These are phyloP conservation scores for Porogramme epimiltina DNA, from an alignment of 1,284 basidiomycete species.

Conservation along the genomic window DNA sequence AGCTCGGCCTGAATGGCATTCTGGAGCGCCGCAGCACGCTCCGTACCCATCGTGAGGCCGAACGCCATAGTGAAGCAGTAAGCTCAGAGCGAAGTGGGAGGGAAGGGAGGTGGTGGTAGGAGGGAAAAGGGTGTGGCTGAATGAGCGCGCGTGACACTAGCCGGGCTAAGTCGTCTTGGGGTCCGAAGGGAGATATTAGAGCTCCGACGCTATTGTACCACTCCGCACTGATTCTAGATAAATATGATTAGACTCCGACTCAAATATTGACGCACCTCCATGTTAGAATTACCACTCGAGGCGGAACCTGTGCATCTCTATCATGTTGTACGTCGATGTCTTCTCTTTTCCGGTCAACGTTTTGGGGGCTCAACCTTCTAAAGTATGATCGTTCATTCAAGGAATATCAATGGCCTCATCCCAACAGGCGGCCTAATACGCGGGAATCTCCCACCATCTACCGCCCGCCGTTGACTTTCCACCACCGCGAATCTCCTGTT, in stretches of 20 bases:
- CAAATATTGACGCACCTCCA: background rate
- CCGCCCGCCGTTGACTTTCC: no score
- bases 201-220: background rate
- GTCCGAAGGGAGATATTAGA: background rate
- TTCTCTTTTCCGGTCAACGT: no score
- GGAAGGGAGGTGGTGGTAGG: background rate
- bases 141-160: background rate
- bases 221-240: no score
- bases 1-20: conserved; percentile 84
- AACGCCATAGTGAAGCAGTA: conserved; percentile 62
- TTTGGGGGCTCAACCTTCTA: no score
- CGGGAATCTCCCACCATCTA: no score
- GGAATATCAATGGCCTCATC: no score
- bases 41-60: conserved; percentile 77
- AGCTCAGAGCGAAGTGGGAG: conserved; percentile 3
- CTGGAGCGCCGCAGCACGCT: conserved; percentile 75
- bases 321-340: no score
- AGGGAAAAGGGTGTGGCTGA: background rate
- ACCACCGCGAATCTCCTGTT: no score
- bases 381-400: no score
- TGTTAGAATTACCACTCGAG: background rate
- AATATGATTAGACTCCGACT: background rate
- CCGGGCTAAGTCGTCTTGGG: background rate
- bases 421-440: no score
- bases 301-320: no score